Conservation (phyloP, 2,329 filamentous ascomycete genomes). For the Cladosporium sphaerospermum region DNA sequence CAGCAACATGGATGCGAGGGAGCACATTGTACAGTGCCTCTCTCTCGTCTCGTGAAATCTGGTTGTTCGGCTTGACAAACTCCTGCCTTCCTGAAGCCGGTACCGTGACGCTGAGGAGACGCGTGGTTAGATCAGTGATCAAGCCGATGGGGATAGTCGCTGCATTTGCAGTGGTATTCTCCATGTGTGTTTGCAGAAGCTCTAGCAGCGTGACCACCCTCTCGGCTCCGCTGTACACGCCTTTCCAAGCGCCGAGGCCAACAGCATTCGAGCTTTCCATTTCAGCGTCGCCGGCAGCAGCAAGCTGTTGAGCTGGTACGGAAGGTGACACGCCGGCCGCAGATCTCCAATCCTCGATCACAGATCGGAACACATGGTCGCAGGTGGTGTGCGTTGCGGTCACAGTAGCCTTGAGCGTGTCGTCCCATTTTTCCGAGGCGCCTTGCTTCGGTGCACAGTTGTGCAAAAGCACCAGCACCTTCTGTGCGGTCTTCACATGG, state of each 20-base stretch:
- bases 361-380: slow-evolving; percentile 69
- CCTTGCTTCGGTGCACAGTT: slow-evolving; percentile 76
- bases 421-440: slow-evolving; percentile 71
- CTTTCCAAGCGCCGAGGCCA: slow-evolving; percentile 63
- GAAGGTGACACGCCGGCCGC: slow-evolving; percentile 39
- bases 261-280: slow-evolving; percentile 27
- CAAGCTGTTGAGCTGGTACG: slow-evolving; percentile 11
- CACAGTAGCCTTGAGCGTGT: slow-evolving; percentile 56
- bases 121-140: slow-evolving; percentile 61
- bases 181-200: slow-evolving; percentile 59
- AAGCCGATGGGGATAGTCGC: slow-evolving; percentile 62
- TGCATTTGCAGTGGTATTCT: slow-evolving; percentile 56
- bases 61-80: slow-evolving; percentile 59
- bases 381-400: slow-evolving; percentile 63
- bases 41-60: slow-evolving; percentile 72
- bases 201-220: slow-evolving; percentile 61
- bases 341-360: slow-evolving; percentile 78
- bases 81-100: slow-evolving; percentile 40
- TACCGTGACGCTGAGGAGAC: slow-evolving; percentile 62
- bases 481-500: slow-evolving; percentile 48
- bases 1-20: slow-evolving; percentile 66
- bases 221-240: slow-evolving; percentile 66
- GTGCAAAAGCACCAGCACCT: slow-evolving; percentile 64
- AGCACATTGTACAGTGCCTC: slow-evolving; percentile 70
- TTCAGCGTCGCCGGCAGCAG: slow-evolving; percentile 15